Evolutionary conservation across 495 filamentous ascomycete species (phyloP), one percentile per base, ranked within the genome.

Genomic region (Penicillium waksmanii): DNA sequence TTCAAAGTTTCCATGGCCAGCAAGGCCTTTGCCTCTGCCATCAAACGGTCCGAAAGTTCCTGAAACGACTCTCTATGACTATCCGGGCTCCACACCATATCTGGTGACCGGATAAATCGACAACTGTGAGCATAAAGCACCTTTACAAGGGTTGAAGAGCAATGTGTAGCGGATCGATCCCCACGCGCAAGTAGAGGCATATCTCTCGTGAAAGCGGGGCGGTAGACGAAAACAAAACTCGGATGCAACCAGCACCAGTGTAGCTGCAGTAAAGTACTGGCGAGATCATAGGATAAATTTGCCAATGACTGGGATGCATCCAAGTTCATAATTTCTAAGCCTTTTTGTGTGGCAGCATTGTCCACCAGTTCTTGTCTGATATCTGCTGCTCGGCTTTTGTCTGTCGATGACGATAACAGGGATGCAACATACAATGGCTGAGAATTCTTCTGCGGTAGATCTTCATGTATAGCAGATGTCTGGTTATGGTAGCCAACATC

Each of bases 181-280:
- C 18, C 34, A 27, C 25, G 44, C 10, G 35, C 18, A n/a, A 55
- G 21, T 19, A 59, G 21, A 42, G 60, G 50, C 43, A 54, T 36
- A 49, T 54, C 57, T 36, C 65, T 51, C 21, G 61, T 66, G 43
- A 71, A 71, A 18, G 68, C 62, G 13, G 68, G 65, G 17, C 68
- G 63, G 33, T 71, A 68, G 38, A 71, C 62, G 48, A 65, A 68
- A 38, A 66, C 50, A 35, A 71, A 70, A 48, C 62, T 61, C 31
- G 68, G 65, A 19, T 65, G 57, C 31, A 71, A 54, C 68, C 68
- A 71, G 9, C 58, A 60, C 61, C 66, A 71, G 40, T 71, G 66
- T 17, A 67, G 48, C 35, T 65, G 35, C 38, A 70, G 31, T 12
- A 68, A 52, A 21, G 31, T 47, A 34, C 38, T 57, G 15, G 47